A percentile compares a stretch with the other conserved stretches of the same genome.
Evolutionary conservation across 108 stramenopile species (phyloP).

Genomic region (Ochromonas danica): DNA sequence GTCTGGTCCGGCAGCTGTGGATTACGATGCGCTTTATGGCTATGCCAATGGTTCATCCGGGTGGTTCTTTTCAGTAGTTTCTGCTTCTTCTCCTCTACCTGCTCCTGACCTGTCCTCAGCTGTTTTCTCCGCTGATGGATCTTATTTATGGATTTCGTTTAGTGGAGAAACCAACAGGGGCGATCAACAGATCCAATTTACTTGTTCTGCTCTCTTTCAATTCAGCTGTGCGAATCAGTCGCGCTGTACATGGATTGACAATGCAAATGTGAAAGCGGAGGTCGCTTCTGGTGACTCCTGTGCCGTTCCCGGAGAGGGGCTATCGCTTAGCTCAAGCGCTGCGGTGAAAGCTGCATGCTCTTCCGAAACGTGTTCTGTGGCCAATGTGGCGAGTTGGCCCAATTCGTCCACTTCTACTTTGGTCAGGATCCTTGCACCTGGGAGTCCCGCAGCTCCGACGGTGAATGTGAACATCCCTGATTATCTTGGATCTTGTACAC

Average conservation of each 20-base stretch:
- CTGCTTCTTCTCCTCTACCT: not conserved
- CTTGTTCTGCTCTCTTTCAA: conserved; percentile 5
- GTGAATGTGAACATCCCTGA: not conserved
- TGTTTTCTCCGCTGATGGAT: conserved; percentile 21
- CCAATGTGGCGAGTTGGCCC: not conserved
- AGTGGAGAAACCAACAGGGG: not conserved
- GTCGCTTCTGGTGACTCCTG: not conserved
- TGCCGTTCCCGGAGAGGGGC: not conserved
- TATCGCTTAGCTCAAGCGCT: not conserved
- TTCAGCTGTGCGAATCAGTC: not conserved
- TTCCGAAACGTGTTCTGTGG: not conserved
- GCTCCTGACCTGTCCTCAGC: conserved; percentile 9
- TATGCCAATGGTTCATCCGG: not conserved
- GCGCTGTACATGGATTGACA: conserved; percentile 11
- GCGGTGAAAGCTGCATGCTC: not conserved
- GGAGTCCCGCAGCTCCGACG: not conserved
- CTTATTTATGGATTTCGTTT: not conserved
- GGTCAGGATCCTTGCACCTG: not conserved
- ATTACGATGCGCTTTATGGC: not conserved
- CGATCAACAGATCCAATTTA: not conserved
- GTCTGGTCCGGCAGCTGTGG: not conserved
- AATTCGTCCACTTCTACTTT: not conserved
- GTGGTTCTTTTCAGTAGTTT: not conserved
- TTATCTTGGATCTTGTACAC: not conserved
- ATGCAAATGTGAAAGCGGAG: not conserved